A percentile compares a stretch with the other conserved stretches of the same genome.
phyloP scores from a whole-genome alignment of 1,284 basidiomycete species.

The Rhodotorula sp. region DNA sequence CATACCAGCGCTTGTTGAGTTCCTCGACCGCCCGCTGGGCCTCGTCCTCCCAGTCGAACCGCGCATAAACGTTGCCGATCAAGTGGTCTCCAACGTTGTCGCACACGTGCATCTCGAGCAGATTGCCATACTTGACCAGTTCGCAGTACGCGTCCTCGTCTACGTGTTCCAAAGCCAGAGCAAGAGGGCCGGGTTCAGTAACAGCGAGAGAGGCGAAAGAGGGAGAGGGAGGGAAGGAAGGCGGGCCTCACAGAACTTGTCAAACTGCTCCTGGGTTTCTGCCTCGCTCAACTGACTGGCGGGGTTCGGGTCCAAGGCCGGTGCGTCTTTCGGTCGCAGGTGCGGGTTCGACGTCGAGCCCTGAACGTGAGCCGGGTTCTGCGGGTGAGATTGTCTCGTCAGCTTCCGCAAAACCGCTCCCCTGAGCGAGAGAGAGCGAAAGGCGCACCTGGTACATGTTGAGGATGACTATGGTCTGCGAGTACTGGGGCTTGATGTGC shows the following conservation, averaged over 20 bases:
- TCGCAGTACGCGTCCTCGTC: slow-evolving; percentile 57
- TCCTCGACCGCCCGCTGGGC: slow-evolving; percentile 89
- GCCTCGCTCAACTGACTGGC: slow-evolving; percentile 62
- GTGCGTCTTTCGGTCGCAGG: slow-evolving; percentile 27
- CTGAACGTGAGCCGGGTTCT: slow-evolving; percentile 87
- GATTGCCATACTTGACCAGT: slow-evolving; percentile 87
- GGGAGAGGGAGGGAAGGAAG: too few relatives aligned
- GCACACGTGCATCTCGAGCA: slow-evolving; percentile 95
- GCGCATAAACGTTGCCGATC: slow-evolving; percentile 97
- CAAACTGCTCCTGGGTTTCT: slow-evolving; percentile 92
- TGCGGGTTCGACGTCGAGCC: slow-evolving; percentile 61
- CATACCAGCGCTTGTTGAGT: slow-evolving; percentile 96
- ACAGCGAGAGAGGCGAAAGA: too few relatives aligned
- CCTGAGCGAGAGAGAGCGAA: too few relatives aligned
- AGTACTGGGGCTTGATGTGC: slow-evolving; percentile 95
- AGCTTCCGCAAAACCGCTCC: too few relatives aligned
- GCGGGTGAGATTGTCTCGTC: background rate
- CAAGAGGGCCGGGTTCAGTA: too few relatives aligned
- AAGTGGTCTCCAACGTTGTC: slow-evolving; percentile 99
- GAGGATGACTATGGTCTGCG: slow-evolving; percentile 91
- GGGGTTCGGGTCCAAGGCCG: slow-evolving; percentile 22
- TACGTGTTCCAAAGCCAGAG: background rate
- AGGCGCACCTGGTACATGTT: slow-evolving; percentile 78
- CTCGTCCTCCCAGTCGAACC: slow-evolving; percentile 98
- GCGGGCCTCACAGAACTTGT: slow-evolving; percentile 78